These are phyloP conservation scores for Powellomyces hirtus DNA, from an alignment of 192 early-diverging fungal genomes.

Conservation along the genomic window DNA sequence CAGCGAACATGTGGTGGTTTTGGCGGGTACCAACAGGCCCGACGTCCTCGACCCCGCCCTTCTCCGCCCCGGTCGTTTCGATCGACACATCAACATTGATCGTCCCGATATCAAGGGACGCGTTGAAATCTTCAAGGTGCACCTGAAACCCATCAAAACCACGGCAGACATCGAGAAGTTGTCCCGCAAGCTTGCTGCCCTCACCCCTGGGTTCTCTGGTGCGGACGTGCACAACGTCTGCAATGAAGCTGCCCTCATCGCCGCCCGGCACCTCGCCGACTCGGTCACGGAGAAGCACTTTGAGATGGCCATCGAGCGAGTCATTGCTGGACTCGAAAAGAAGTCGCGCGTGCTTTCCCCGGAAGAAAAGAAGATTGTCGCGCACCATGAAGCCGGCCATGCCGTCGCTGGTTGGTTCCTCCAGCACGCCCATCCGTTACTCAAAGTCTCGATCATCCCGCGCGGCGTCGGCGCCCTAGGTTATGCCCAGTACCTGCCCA, in stretches of 20 bases:
- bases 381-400: conserved; percentile 99
- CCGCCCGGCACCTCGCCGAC: conserved; percentile 78
- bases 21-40: conserved; percentile 98
- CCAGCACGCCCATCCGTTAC: conserved; percentile 88
- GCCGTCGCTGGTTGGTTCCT: conserved; percentile 99
- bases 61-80: conserved; percentile 95
- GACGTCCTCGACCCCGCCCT: conserved; percentile 96
- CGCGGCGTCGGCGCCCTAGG: conserved; percentile 92
- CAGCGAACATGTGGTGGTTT: conserved; percentile 85
- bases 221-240: conserved; percentile 99
- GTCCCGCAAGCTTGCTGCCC: conserved; percentile 82
- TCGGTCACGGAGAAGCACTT: conserved; percentile 85
- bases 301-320: conserved; percentile 96
- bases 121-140: conserved; percentile 94
- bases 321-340: conserved; percentile 97
- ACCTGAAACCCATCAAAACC: conserved; percentile 80
- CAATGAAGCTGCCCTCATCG: conserved; percentile 98
- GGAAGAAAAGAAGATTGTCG: conserved; percentile 98
- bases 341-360: conserved; percentile 91
- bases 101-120: conserved; percentile 95
- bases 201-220: conserved; percentile 97
- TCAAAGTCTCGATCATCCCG: conserved; percentile 98
- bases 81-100: conserved; percentile 96
- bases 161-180: conserved; percentile 64
- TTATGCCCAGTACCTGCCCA: conserved; percentile 99